Percentiles rank a stretch among this genome's conserved stretches.
Conservation (phyloP, 441 rosid genomes). For the Capsella rubella region DNA sequence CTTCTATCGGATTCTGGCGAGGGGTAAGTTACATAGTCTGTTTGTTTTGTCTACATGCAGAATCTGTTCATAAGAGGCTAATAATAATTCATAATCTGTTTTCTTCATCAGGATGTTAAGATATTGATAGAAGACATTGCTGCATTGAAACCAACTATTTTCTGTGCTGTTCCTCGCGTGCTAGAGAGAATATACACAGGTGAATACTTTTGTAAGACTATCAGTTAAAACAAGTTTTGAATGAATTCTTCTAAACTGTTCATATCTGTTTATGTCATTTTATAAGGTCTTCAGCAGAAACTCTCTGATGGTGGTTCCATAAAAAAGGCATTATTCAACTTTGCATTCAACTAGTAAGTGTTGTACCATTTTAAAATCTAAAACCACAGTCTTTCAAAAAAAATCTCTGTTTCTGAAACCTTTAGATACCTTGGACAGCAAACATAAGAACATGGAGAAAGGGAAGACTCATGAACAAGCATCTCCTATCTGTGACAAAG, state of each 20-base stretch:
- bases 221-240: neutral
- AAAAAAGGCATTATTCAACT: conserved; percentile 63
- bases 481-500: conserved; percentile 78
- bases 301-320: conserved; percentile 68
- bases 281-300: conserved; percentile 84
- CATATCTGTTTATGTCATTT: conserved; percentile 18
- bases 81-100: conserved; percentile 12
- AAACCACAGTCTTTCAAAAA: neutral
- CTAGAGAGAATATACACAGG: conserved; percentile 86
- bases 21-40: conserved; percentile 43
- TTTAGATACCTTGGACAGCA: conserved; percentile 53
- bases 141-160: conserved; percentile 85
- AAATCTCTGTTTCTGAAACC: conserved; percentile 8
- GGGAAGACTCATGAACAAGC: conserved; percentile 71
- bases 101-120: conserved; percentile 79
- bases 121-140: conserved; percentile 82
- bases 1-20: conserved; percentile 90
- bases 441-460: conserved; percentile 62
- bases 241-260: neutral
- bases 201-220: conserved; percentile 33
- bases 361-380: conserved; percentile 21
- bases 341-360: conserved; percentile 77
- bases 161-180: conserved; percentile 99
- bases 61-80: neutral
- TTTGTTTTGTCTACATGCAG: conserved; percentile 14